Percentiles rank a stretch among this genome's conserved stretches.
Conservation (phyloP, 768 basidiomycete species). For the Scleroderma bovista region DNA sequence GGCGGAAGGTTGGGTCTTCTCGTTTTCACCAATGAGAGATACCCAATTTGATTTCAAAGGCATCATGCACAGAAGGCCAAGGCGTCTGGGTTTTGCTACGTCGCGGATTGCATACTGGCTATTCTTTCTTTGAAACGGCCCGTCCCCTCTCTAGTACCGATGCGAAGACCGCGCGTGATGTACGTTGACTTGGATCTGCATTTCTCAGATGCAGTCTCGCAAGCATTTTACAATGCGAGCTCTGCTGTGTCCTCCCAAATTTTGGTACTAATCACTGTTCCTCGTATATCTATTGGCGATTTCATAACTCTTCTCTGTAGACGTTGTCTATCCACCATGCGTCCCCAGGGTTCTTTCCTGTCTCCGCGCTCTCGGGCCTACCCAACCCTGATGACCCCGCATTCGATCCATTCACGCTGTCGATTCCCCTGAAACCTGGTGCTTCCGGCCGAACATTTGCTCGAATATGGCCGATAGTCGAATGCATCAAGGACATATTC, state of each 20-base stretch:
- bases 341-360: slow-evolving; percentile 80
- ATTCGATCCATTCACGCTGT: slow-evolving; percentile 64
- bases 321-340: slow-evolving; percentile 85
- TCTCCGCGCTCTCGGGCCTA: slow-evolving; percentile 45
- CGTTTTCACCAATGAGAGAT: background rate
- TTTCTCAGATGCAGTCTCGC: slow-evolving; percentile 83
- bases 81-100: slow-evolving; percentile 92
- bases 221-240: slow-evolving; percentile 54
- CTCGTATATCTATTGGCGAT: background rate
- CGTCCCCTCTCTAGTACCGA: slow-evolving; percentile 11
- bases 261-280: slow-evolving; percentile 30
- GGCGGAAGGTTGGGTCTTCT: slow-evolving; percentile 59
- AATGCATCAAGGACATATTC: slow-evolving; percentile 55
- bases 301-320: slow-evolving; percentile 23
- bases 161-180: slow-evolving; percentile 59
- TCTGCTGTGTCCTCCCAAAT: slow-evolving; percentile 38
- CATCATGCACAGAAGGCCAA: slow-evolving; percentile 78
- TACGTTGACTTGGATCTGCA: slow-evolving; percentile 93
- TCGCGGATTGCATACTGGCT: slow-evolving; percentile 82
- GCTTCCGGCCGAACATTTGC: slow-evolving; percentile 59
- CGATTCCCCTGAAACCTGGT: slow-evolving; percentile 71
- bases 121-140: slow-evolving; percentile 62
- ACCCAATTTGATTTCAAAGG: slow-evolving; percentile 29
- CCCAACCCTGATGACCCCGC: slow-evolving; percentile 30
- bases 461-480: slow-evolving; percentile 60